Base-by-base conservation (phyloP, 2,329 filamentous ascomycete species). In the Sporothrix pseudoabietina region DNA sequence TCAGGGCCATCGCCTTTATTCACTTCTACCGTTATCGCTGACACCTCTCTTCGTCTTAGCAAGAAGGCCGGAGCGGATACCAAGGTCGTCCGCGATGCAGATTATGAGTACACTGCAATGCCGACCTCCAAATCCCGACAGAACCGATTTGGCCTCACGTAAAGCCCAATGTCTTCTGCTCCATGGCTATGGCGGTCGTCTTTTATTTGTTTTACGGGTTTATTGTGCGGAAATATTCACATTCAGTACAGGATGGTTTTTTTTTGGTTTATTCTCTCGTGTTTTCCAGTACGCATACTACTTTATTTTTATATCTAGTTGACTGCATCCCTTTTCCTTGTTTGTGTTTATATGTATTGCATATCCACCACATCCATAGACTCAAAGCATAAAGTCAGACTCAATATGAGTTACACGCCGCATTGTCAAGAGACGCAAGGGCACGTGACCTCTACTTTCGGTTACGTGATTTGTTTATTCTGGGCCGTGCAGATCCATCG, bases 401-500 rank as follows among this genome's bases (percentile, higher is more conserved):
- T 55, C 52, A 26, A 26, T 26, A 26, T 2, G 1, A 26, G 26
- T 26, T 26, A 26, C 26, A 26, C 26, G 26, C 26, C 26, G 26
- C 26, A 16, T 3, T 63, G 26, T 19, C 32, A 35, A 26, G 2
- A 66, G 22, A 68, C 16, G 65, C 26, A 68, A 68, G 47, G 41
- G 30, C 47, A 49, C 63, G 49, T 16, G 14, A 19, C 26, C 44
- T 68, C 65, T 68, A 52, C 65, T 14, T 14, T 68, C 65, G 65
- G 65, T 32, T 68, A 32, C 65, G 26, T 68, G 47, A 68, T 52
- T 30, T 68, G 63, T 12, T 52, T 32, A 16, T 35, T 68, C 65
- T 52, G 14, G 44, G 6, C 44, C 44, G 8, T 9, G 65, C 44
- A 52, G 65, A 68, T 35, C 65, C 44, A 52, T 68, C 41, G 65